Evolutionary conservation across 1,284 basidiomycete genomes (phyloP), one percentile per base, ranked within the genome.

Genomic region (Mycena sp.): DNA sequence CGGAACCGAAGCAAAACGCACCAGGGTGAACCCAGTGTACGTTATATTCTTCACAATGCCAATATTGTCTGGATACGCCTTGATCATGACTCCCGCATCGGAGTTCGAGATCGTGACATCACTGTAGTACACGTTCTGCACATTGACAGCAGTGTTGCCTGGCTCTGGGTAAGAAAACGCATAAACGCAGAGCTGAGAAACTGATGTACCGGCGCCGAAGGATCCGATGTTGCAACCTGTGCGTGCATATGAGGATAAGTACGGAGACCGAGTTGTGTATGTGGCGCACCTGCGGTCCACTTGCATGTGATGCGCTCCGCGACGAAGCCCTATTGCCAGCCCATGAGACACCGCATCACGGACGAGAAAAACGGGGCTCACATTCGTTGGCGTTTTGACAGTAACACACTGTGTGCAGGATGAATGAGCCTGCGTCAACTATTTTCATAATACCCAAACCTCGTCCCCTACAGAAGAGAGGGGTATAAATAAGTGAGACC

Each of bases 321-420:
- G n/a, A 66, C 37, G 45, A 71, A 70, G 7, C 70, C 58, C 58
- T 60, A 25, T n/a, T n/a, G 17, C 2, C 4, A 51, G 10, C 12
- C n/a, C n/a, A n/a, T n/a, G n/a, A 46, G 12, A 43, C 17, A 10
- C 17, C 28, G n/a, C 14, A 19, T 38, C 25, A 1, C 6, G 6
- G 21, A 12, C 10, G 29, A 12, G 21, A 4, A 16, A 10, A 25
- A 26, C 0, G 26, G 16, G 17, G 25, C 19, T 5, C 29, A 60
- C 70, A 48, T 71, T 70, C 7, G 70, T 70, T 6, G 70, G 70
- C 4, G 69, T 68, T 37, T 71, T 71, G 29, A 71, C 70, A 3
- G 70, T 71, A 23, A 71, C 70, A 38, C 67, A 69, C 46, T 68
- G n/a, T n/a, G n/a, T n/a, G n/a, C n/a, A n/a, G n/a, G n/a, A n/a